These are phyloP conservation scores for Diaporthe sp. DNA, from an alignment of 2,329 filamentous ascomycete genomes.

Conservation along the genomic window DNA sequence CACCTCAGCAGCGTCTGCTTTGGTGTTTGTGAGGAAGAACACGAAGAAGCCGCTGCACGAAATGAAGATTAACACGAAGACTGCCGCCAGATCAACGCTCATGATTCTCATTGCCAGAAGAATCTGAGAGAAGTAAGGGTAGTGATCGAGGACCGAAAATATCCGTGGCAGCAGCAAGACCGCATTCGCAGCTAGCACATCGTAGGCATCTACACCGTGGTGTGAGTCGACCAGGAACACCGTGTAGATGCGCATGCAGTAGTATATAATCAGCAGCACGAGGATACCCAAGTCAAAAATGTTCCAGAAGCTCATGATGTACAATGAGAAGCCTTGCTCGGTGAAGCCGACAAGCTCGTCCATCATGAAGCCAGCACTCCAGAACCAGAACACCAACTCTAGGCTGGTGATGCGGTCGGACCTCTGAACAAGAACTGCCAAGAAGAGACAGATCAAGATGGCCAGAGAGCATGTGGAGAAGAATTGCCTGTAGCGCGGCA, in stretches of 20 bases:
- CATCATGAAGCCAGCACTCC: slow-evolving; percentile 97
- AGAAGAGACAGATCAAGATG: slow-evolving; percentile 85
- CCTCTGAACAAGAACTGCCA: slow-evolving; percentile 83
- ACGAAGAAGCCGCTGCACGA: slow-evolving; percentile 96
- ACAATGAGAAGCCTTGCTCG: slow-evolving; percentile 95
- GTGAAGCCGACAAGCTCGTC: slow-evolving; percentile 97
- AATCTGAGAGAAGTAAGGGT: slow-evolving; percentile 95
- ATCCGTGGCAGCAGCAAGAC: slow-evolving; percentile 91
- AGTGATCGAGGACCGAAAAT: slow-evolving; percentile 94
- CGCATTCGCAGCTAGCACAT: slow-evolving; percentile 92
- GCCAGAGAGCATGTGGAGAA: slow-evolving; percentile 90
- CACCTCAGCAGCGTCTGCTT: slow-evolving; percentile 79
- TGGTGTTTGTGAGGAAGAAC: slow-evolving; percentile 85
- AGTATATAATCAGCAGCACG: slow-evolving; percentile 87
- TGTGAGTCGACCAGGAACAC: slow-evolving; percentile 84
- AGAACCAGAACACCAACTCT: slow-evolving; percentile 96
- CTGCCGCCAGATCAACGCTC: slow-evolving; percentile 88
- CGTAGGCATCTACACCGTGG: slow-evolving; percentile 86
- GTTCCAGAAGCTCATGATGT: slow-evolving; percentile 99
- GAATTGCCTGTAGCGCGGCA: slow-evolving; percentile 92
- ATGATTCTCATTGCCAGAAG: slow-evolving; percentile 95
- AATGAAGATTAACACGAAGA: slow-evolving; percentile 87
- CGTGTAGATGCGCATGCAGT: slow-evolving; percentile 89
- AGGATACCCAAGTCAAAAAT: slow-evolving; percentile 93
- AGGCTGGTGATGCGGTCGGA: slow-evolving; percentile 85